These are phyloP conservation scores for Aspergillus hortae DNA, from an alignment of 2,329 filamentous ascomycete species.

Conservation along the genomic window DNA sequence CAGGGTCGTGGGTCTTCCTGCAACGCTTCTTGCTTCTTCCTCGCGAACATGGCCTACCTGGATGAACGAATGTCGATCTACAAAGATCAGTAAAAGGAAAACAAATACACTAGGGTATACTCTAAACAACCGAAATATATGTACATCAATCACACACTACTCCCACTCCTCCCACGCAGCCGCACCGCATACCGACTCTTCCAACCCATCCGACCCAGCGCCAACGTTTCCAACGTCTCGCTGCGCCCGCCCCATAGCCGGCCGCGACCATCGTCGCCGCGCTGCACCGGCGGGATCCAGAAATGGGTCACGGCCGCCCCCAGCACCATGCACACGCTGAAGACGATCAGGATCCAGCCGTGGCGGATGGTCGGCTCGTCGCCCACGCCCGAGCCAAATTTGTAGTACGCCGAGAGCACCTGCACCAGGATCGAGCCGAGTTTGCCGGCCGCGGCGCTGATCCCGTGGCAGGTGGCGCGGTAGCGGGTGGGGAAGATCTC, in stretches of 20 bases:
- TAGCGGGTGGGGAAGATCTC: slow-evolving; percentile 57
- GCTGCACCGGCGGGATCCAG: slow-evolving; percentile 37
- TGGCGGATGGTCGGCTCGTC: slow-evolving; percentile 33
- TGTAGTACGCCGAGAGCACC: slow-evolving; percentile 38
- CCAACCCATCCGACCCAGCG: slow-evolving; percentile 34
- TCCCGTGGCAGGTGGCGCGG: slow-evolving; percentile 52
- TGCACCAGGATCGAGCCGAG: slow-evolving; percentile 48
- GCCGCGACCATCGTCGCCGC: slow-evolving; percentile 21
- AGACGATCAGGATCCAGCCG: slow-evolving; percentile 40
- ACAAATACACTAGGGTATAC: too few species aligned
- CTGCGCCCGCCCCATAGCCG: slow-evolving; percentile 33
- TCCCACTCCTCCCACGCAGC: slow-evolving; percentile 1
- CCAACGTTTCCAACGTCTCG: slow-evolving; percentile 38
- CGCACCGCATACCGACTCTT: slow-evolving; percentile 32
- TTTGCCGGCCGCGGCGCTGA: slow-evolving; percentile 53
- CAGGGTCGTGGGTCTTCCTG: too few species aligned
- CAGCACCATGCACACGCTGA: slow-evolving; percentile 41
- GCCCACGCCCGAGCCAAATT: slow-evolving; percentile 33
- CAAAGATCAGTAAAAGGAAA: too few species aligned
- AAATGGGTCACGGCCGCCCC: slow-evolving; percentile 40
- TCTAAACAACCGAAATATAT: too few species aligned
- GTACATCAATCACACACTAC: background rate
- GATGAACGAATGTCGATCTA: too few species aligned
- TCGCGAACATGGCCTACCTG: too few species aligned
- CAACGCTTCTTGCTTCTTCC: too few species aligned